Conservation (phyloP, 1,139 yeast genomes). For the Candida glucosophila region DNA sequence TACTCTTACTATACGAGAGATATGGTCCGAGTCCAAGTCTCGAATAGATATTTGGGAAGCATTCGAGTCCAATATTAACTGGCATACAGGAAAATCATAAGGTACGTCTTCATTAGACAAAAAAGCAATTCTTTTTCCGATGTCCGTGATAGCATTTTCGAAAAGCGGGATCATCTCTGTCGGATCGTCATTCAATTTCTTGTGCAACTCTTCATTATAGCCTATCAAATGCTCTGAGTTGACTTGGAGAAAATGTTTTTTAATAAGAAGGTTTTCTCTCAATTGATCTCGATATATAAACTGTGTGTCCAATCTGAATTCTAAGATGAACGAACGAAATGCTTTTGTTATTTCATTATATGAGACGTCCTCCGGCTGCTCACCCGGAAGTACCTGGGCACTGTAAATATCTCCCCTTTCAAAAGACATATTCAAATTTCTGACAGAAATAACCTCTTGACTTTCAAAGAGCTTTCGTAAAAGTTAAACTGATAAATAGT, state of each 20-base stretch:
- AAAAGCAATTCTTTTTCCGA: slow-evolving; percentile 73
- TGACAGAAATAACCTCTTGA: too few species aligned
- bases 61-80: slow-evolving; percentile 66
- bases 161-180: slow-evolving; percentile 82
- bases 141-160: slow-evolving; percentile 83
- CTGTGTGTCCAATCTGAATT: slow-evolving; percentile 74
- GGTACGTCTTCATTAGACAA: slow-evolving; percentile 50
- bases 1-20: slow-evolving; percentile 80
- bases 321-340: slow-evolving; percentile 74
- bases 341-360: slow-evolving; percentile 73
- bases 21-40: slow-evolving; percentile 78
- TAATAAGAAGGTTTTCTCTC: slow-evolving; percentile 75
- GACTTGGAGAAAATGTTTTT: slow-evolving; percentile 65
- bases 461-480: background rate
- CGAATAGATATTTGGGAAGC: slow-evolving; percentile 71
- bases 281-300: slow-evolving; percentile 89
- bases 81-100: slow-evolving; percentile 67
- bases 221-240: slow-evolving; percentile 81
- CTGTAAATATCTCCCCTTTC: slow-evolving; percentile 77
- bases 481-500: too few species aligned
- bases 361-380: slow-evolving; percentile 56
- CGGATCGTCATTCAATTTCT: slow-evolving; percentile 78
- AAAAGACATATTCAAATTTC: slow-evolving; percentile 69
- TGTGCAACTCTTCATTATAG: slow-evolving; percentile 83
- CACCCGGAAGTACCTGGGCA: slow-evolving; percentile 84